These are phyloP conservation scores for Thymus quinquecostatus DNA, from an alignment of 257 asterid genomes.

Conservation along the genomic window DNA sequence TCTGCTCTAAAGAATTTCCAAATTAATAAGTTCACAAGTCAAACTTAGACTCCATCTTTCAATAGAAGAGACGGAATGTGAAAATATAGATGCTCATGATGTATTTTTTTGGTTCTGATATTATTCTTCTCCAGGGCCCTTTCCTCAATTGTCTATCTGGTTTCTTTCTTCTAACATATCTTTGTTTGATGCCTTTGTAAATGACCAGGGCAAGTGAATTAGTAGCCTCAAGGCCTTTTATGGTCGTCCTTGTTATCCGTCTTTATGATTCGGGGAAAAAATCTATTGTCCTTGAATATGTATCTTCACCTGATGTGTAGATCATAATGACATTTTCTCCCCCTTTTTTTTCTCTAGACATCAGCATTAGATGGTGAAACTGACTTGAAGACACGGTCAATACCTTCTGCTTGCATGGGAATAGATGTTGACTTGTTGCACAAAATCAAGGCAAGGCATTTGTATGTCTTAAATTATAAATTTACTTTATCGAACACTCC, in stretches of 20 bases:
- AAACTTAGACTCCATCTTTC: no score
- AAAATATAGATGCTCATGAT: slow-evolving; percentile 15
- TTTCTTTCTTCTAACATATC: slow-evolving; percentile 4
- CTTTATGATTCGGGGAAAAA: slow-evolving; percentile 6
- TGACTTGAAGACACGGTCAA: slow-evolving; percentile 88
- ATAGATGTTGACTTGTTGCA: slow-evolving; percentile 89
- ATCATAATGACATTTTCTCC: slow-evolving; percentile 19
- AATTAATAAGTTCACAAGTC: neutral
- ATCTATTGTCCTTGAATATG: neutral
- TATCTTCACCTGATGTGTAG: slow-evolving; percentile 21
- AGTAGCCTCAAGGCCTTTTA: slow-evolving; percentile 1
- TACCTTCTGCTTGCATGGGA: slow-evolving; percentile 96
- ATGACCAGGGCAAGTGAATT: slow-evolving; percentile 7
- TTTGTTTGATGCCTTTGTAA: slow-evolving; percentile 6
- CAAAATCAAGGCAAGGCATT: slow-evolving; percentile 75
- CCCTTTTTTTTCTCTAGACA: slow-evolving; percentile 53
- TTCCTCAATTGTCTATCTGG: neutral
- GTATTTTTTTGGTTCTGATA: slow-evolving; percentile 12
- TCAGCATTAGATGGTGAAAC: slow-evolving; percentile 99
- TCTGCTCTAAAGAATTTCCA: slow-evolving; percentile 16
- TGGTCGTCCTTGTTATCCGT: slow-evolving; percentile 17
- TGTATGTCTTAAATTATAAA: slow-evolving; percentile 20
- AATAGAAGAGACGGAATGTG: neutral
- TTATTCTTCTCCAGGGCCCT: slow-evolving; percentile 9
- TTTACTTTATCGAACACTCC: slow-evolving; percentile 13